Percentiles rank a stretch among this genome's conserved stretches.
phyloP scores from a whole-genome alignment of 2,329 filamentous ascomycete genomes.

The Sphaerulina musiva region DNA sequence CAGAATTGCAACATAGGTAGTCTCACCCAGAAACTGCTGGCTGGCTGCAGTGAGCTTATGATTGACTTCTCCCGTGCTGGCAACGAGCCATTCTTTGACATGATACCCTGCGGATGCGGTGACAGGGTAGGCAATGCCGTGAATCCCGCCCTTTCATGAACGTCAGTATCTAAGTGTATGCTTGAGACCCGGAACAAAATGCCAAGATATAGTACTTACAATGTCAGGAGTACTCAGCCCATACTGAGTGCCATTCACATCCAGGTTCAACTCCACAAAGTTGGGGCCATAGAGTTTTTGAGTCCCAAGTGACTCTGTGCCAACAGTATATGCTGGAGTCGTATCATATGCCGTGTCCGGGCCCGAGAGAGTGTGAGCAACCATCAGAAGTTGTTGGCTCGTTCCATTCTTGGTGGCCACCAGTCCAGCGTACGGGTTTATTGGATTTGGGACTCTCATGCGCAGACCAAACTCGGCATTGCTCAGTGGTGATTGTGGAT shows the following conservation, averaged over 20 bases:
- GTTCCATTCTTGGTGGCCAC: slow-evolving; percentile 14
- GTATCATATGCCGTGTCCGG: slow-evolving; percentile 4
- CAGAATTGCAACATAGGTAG: not conserved
- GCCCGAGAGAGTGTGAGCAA: slow-evolving; percentile 3
- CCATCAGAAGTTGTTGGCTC: slow-evolving; percentile 5
- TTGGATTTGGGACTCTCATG: slow-evolving; percentile 3
- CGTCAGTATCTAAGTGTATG: not conserved
- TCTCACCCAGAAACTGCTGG: too few species aligned
- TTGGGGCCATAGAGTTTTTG: not conserved
- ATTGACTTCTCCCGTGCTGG: too few species aligned
- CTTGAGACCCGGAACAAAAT: not conserved
- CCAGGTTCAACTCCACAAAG: slow-evolving; percentile 10
- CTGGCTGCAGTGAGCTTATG: too few species aligned
- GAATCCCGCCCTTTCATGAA: not conserved
- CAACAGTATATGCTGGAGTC: slow-evolving; percentile 11
- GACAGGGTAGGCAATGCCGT: too few species aligned
- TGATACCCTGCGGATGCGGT: too few species aligned
- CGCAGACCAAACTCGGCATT: slow-evolving; percentile 12
- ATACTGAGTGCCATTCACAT: slow-evolving; percentile 9
- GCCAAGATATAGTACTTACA: not conserved
- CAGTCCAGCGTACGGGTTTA: slow-evolving; percentile 5
- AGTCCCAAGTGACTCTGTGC: not conserved
- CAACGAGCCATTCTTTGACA: too few species aligned
- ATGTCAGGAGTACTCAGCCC: slow-evolving; percentile 9
- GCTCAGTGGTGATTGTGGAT: not conserved